These are phyloP conservation scores for Trichosporon faecale DNA, from an alignment of 1,284 basidiomycete genomes.

Conservation along the genomic window DNA sequence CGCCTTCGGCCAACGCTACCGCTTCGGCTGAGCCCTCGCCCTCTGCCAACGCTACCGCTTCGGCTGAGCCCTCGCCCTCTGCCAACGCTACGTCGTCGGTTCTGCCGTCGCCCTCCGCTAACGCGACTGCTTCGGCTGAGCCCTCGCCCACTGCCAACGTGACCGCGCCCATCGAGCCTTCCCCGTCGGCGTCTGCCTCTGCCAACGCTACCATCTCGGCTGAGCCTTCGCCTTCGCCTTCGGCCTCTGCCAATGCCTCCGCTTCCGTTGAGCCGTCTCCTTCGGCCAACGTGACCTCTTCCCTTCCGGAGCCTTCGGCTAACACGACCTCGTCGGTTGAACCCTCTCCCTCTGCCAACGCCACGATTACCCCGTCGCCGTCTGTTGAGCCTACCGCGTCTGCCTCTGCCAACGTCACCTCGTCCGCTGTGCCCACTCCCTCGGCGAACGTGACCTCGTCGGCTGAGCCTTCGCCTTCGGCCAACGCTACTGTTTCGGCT, in stretches of 20 bases:
- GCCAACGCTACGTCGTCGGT: background rate
- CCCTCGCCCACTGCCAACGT: background rate
- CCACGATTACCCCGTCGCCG: constrained; percentile 13
- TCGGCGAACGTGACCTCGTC: background rate
- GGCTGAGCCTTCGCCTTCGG: constrained; percentile 2
- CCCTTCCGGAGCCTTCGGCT: background rate
- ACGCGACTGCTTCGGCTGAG: background rate
- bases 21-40: background rate
- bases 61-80: background rate
- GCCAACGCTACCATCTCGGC: background rate
- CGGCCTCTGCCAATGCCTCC: constrained; percentile 5
- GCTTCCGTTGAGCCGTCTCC: too few relatives aligned
- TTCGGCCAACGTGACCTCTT: constrained; percentile 8
- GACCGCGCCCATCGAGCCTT: background rate
- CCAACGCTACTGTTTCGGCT: background rate
- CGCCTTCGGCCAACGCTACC: constrained; percentile 11
- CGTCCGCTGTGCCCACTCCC: constrained; percentile 1
- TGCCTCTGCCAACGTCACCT: constrained; percentile 4
- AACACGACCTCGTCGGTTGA: constrained; percentile 5
- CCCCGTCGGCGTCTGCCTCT: background rate
- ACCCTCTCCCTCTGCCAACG: constrained; percentile 7
- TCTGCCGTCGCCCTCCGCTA: background rate
- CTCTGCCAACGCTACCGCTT: background rate
- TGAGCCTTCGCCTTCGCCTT: constrained; percentile 12
- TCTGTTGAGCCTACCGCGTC: background rate